Conservation (phyloP, 2,329 filamentous ascomycete species). For the Aureobasidium sp. region DNA sequence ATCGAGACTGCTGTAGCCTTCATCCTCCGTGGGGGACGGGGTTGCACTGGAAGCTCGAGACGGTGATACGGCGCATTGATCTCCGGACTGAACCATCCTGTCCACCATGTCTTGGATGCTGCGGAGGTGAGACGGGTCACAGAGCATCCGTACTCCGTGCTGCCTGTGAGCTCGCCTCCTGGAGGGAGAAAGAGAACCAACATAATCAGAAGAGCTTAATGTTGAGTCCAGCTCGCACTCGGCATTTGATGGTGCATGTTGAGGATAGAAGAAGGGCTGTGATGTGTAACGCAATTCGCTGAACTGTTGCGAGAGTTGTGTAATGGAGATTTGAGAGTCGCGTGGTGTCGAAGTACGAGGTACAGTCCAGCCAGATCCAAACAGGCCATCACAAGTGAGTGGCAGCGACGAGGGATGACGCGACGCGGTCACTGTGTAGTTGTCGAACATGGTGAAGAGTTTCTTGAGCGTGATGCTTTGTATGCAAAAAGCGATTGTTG, state of each 20-base stretch:
- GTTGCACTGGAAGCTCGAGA: slow-evolving; percentile 5
- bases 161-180: slow-evolving; percentile 5
- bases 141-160: slow-evolving; percentile 23
- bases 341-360: slow-evolving; percentile 28
- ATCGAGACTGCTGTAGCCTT: slow-evolving; percentile 18
- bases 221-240: neutral
- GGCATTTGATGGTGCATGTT: slow-evolving; percentile 10
- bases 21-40: slow-evolving; percentile 9
- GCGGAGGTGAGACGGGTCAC: slow-evolving; percentile 29
- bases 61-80: slow-evolving; percentile 29
- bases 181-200: neutral
- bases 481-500: neutral
- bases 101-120: slow-evolving; percentile 33
- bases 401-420: slow-evolving; percentile 24
- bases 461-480: neutral
- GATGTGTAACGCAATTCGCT: slow-evolving; percentile 29
- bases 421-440: slow-evolving; percentile 35
- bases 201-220: neutral
- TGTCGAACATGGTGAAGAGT: slow-evolving; percentile 29
- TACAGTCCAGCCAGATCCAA: slow-evolving; percentile 23
- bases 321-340: slow-evolving; percentile 28
- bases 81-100: slow-evolving; percentile 31
- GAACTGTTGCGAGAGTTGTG: slow-evolving; percentile 31
- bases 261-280: slow-evolving; percentile 15
- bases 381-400: slow-evolving; percentile 24